Percentiles rank a stretch among this genome's conserved stretches.
These are phyloP conservation scores for Trichomonascus vanleenenianus DNA, from an alignment of 805 yeast genomes.

Conservation along the genomic window DNA sequence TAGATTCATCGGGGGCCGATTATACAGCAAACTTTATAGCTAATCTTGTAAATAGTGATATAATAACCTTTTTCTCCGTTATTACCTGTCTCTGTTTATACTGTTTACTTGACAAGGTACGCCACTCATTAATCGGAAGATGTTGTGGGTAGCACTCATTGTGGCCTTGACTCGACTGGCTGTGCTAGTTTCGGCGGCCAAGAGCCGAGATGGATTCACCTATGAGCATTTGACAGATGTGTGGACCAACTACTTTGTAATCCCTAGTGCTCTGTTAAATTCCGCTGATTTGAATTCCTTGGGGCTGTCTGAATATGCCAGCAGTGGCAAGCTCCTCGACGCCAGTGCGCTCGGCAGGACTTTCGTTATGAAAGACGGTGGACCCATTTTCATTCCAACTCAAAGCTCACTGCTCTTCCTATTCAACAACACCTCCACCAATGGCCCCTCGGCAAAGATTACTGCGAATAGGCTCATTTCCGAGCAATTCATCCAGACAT, in stretches of 20 bases:
- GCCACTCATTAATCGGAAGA: no score
- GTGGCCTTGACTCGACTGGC: neutral
- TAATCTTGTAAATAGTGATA: conserved; percentile 7
- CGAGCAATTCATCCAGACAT: conserved; percentile 12
- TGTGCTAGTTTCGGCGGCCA: neutral
- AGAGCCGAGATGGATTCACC: neutral
- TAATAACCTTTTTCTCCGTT: neutral
- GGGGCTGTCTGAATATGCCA: conserved; percentile 6
- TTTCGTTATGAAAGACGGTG: conserved; percentile 5
- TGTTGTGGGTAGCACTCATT: no score
- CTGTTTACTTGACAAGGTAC: conserved; percentile 1
- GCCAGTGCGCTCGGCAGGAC: conserved; percentile 3
- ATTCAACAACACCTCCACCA: conserved; percentile 10
- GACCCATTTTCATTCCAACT: conserved; percentile 12
- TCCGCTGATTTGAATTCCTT: conserved; percentile 9
- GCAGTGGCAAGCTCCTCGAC: conserved; percentile 3
- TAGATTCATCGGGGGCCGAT: neutral
- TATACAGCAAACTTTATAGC: no score
- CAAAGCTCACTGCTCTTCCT: conserved; percentile 14
- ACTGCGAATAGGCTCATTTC: neutral
- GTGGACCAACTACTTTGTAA: conserved; percentile 9
- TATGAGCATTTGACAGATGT: conserved; percentile 7
- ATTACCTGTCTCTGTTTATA: neutral
- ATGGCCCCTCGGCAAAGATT: neutral
- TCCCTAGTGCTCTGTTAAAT: conserved; percentile 11